Evolutionary conservation across 371 early-diverging fungal genomes (phyloP).

Genomic region (Vairimorpha apis): DNA sequence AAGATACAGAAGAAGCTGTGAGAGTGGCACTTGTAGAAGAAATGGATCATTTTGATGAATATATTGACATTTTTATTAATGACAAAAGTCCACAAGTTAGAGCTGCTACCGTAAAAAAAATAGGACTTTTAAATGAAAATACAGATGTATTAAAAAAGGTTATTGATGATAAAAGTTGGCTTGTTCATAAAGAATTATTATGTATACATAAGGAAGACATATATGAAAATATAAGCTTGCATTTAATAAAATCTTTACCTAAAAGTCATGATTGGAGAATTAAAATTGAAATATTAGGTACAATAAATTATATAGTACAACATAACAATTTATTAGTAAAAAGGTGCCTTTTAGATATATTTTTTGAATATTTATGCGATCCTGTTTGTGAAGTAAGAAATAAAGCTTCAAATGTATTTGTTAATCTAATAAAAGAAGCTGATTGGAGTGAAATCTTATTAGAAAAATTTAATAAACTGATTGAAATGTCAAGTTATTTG

Average conservation of each 20-base stretch:
- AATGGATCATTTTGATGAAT: constrained; percentile 8
- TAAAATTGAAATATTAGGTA: constrained; percentile 32
- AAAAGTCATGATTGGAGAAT: constrained; percentile 26
- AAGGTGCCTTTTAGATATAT: constrained; percentile 10
- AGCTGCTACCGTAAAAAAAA: background rate
- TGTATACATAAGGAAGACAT: constrained; percentile 34
- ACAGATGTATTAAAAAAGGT: constrained; percentile 11
- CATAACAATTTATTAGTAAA: constrained; percentile 10
- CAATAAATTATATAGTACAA: constrained; percentile 11
- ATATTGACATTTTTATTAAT: constrained; percentile 24
- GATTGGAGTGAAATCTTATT: constrained; percentile 12
- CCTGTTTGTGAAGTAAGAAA: constrained; percentile 31
- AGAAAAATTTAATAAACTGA: constrained; percentile 1
- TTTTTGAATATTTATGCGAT: constrained; percentile 33
- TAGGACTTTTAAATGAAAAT: constrained; percentile 17
- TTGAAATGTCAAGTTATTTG: background rate
- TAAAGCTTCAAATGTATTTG: background rate
- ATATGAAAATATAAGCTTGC: constrained; percentile 26
- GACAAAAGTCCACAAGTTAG: constrained; percentile 26
- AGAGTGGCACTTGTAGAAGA: constrained; percentile 25
- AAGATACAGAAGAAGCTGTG: constrained; percentile 38
- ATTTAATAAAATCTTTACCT: constrained; percentile 27
- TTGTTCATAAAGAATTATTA: constrained; percentile 29
- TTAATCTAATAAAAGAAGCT: constrained; percentile 15
- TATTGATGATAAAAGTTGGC: constrained; percentile 17